These are phyloP conservation scores for Xylaria acuta DNA, from an alignment of 495 filamentous ascomycete species.

Conservation along the genomic window DNA sequence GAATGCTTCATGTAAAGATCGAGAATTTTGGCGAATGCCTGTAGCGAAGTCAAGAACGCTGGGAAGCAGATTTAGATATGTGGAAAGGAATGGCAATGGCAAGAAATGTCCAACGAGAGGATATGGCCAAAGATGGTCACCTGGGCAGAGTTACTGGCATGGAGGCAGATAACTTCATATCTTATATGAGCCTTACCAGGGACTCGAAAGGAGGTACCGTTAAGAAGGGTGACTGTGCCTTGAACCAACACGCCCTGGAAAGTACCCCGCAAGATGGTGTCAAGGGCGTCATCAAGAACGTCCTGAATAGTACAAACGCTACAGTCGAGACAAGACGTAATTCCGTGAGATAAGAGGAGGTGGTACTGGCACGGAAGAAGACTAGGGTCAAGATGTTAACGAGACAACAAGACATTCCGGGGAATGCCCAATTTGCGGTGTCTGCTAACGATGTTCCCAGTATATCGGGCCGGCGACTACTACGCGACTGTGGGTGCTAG, in stretches of 20 bases:
- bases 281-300: slow-evolving; percentile 40
- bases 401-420: slow-evolving; percentile 35
- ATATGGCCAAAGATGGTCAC: slow-evolving; percentile 36
- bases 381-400: slow-evolving; percentile 37
- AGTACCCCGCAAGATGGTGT: slow-evolving; percentile 31
- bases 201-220: slow-evolving; percentile 9
- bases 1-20: slow-evolving; percentile 42
- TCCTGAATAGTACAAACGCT: slow-evolving; percentile 36
- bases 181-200: slow-evolving; percentile 36
- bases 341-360: not conserved
- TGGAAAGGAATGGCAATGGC: slow-evolving; percentile 45
- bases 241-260: slow-evolving; percentile 31
- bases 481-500: slow-evolving; percentile 21
- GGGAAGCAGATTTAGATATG: slow-evolving; percentile 45
- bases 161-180: slow-evolving; percentile 41
- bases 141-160: slow-evolving; percentile 35
- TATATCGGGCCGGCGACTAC: slow-evolving; percentile 31
- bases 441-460: slow-evolving; percentile 25
- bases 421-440: slow-evolving; percentile 42
- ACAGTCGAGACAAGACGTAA: slow-evolving; percentile 29
- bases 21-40: slow-evolving; percentile 43
- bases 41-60: slow-evolving; percentile 39
- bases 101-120: slow-evolving; percentile 39
- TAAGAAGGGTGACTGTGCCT: not conserved
- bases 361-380: slow-evolving; percentile 54